Evolutionary conservation across 352 stramenopile species (phyloP).

Genomic region (Peronosclerospora sorghi): DNA sequence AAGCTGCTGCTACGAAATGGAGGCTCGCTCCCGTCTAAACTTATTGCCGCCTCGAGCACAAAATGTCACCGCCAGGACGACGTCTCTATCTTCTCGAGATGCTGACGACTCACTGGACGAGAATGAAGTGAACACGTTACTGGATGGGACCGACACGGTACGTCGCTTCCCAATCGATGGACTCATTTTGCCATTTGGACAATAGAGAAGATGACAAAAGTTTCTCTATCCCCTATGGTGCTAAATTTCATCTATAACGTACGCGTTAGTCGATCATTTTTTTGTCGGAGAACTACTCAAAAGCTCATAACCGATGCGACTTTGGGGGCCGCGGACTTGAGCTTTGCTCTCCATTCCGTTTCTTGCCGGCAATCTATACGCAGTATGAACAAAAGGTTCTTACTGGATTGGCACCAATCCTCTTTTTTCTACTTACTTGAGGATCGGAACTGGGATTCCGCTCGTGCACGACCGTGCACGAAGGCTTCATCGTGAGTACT

Average conservation of each 20-base stretch:
- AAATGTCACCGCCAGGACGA: conserved; percentile 1
- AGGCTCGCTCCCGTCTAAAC: neutral
- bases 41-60: conserved; percentile 1
- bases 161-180: conserved; percentile 33
- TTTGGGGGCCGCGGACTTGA: conserved; percentile 22
- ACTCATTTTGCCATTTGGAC: conserved; percentile 31
- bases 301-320: conserved; percentile 12
- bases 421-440: conserved; percentile 36
- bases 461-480: conserved; percentile 28
- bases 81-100: neutral
- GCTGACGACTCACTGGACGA: conserved; percentile 49
- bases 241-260: conserved; percentile 22
- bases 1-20: conserved; percentile 3
- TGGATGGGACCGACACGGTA: conserved; percentile 72
- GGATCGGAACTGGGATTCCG: conserved; percentile 41
- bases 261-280: conserved; percentile 11
- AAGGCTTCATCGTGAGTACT: conserved; percentile 48
- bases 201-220: conserved; percentile 3
- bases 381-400: no score
- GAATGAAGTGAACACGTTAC: conserved; percentile 63
- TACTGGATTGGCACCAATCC: no score
- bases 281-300: neutral
- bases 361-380: conserved; percentile 27
- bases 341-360: conserved; percentile 14
- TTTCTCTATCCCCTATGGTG: conserved; percentile 6